Percentiles rank a stretch among this genome's conserved stretches.
These are phyloP conservation scores for Colletotrichum sp. DNA, from an alignment of 2,329 filamentous ascomycete species.

Conservation along the genomic window DNA sequence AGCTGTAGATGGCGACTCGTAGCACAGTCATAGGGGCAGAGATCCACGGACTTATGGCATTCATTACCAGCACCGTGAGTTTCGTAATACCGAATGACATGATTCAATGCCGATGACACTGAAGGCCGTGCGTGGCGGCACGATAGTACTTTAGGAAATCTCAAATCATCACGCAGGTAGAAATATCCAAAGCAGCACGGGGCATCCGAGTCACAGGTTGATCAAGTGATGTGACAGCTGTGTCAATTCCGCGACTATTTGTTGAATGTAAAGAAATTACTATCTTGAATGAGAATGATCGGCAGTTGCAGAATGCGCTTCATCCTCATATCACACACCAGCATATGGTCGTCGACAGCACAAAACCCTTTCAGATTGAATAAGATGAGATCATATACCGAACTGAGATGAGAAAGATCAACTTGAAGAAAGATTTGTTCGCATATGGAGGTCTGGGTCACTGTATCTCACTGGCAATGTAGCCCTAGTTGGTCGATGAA, in stretches of 20 bases:
- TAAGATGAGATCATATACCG: no score
- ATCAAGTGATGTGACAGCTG: background rate
- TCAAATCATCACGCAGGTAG: background rate
- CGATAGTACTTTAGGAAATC: no score
- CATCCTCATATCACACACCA: background rate
- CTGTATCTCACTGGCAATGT: no score
- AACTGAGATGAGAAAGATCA: background rate
- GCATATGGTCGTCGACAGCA: background rate
- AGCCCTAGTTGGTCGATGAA: background rate
- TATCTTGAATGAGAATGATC: no score
- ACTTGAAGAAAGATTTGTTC: no score
- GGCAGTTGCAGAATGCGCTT: no score
- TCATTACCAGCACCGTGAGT: background rate
- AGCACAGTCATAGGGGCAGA: no score
- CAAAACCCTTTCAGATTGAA: no score
- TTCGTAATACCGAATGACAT: background rate
- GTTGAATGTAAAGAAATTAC: no score
- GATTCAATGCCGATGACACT: background rate
- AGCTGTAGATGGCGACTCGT: background rate
- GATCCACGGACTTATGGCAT: background rate
- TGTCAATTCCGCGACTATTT: no score
- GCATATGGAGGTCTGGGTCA: no score
- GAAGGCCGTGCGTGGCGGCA: background rate
- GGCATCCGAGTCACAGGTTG: background rate
- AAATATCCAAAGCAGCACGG: background rate